Evolutionary conservation across 1,284 basidiomycete genomes (phyloP).

Genomic region (Boletus sp.): DNA sequence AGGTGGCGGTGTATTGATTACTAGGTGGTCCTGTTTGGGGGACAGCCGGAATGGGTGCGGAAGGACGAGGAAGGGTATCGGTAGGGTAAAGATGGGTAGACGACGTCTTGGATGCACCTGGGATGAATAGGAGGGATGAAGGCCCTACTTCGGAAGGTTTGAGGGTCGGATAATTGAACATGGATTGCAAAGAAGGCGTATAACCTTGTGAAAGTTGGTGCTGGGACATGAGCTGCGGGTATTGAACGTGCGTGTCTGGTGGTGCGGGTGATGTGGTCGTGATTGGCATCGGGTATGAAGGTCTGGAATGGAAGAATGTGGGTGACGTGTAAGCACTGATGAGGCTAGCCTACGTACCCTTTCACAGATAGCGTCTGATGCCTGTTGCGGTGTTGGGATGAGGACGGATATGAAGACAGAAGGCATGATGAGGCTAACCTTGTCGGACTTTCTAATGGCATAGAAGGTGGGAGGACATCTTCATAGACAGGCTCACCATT

Average conservation of each 20-base stretch:
- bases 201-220: slow-evolving; percentile 57
- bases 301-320: slow-evolving; percentile 24
- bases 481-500: slow-evolving; percentile 24
- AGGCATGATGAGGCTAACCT: slow-evolving; percentile 34
- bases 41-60: slow-evolving; percentile 16
- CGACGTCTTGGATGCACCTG: slow-evolving; percentile 30
- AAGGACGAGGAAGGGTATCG: slow-evolving; percentile 32
- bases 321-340: slow-evolving; percentile 7
- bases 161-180: slow-evolving; percentile 40
- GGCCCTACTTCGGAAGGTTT: slow-evolving; percentile 33
- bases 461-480: slow-evolving; percentile 28
- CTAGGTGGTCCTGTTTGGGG: slow-evolving; percentile 8
- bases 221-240: slow-evolving; percentile 53
- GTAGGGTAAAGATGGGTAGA: slow-evolving; percentile 32
- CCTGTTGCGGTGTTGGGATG: slow-evolving; percentile 18
- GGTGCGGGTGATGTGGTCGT: slow-evolving; percentile 51
- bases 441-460: slow-evolving; percentile 45
- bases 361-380: slow-evolving; percentile 26
- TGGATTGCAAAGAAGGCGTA: slow-evolving; percentile 52
- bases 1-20: slow-evolving; percentile 18
- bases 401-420: slow-evolving; percentile 29
- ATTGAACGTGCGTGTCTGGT: slow-evolving; percentile 40
- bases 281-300: slow-evolving; percentile 37
- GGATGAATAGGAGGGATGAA: slow-evolving; percentile 31
- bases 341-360: slow-evolving; percentile 20